These are phyloP conservation scores for Flammula alnicola DNA, from an alignment of 1,284 basidiomycete species.

Conservation along the genomic window DNA sequence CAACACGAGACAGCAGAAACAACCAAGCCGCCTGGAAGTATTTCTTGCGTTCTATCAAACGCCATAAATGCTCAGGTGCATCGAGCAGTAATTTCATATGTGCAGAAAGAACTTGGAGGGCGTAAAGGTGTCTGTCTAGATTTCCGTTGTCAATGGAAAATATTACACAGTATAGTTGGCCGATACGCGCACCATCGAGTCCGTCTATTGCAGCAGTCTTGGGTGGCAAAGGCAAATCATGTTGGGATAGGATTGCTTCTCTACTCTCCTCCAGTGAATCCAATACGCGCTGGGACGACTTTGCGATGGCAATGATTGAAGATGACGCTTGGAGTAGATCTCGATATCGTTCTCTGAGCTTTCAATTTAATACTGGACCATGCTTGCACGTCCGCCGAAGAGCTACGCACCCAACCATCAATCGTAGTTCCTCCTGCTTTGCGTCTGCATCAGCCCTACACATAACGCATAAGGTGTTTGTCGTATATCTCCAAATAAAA, in stretches of 20 bases:
- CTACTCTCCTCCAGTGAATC: constrained; percentile 65
- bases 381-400: neutral
- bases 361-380: constrained; percentile 37
- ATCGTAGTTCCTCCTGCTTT: constrained; percentile 89
- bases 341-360: constrained; percentile 89
- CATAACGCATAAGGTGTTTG: constrained; percentile 13
- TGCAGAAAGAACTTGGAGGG: constrained; percentile 78
- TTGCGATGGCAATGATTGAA: constrained; percentile 79
- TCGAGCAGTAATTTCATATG: constrained; percentile 89
- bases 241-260: constrained; percentile 52
- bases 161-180: neutral
- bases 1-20: constrained; percentile 84
- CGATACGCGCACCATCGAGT: constrained; percentile 52
- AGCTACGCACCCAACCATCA: constrained; percentile 91
- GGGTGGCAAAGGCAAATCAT: constrained; percentile 47
- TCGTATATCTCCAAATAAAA: neutral
- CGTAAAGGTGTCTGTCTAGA: constrained; percentile 68
- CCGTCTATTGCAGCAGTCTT: constrained; percentile 40
- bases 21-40: constrained; percentile 86
- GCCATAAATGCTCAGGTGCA: constrained; percentile 88
- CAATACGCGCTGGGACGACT: constrained; percentile 66
- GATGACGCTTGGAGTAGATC: constrained; percentile 91
- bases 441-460: constrained; percentile 82
- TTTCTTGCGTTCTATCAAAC: constrained; percentile 76
- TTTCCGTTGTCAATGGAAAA: constrained; percentile 3